Evolutionary conservation across 2,329 filamentous ascomycete genomes (phyloP).

Genomic region (Apiospora pterosperma): DNA sequence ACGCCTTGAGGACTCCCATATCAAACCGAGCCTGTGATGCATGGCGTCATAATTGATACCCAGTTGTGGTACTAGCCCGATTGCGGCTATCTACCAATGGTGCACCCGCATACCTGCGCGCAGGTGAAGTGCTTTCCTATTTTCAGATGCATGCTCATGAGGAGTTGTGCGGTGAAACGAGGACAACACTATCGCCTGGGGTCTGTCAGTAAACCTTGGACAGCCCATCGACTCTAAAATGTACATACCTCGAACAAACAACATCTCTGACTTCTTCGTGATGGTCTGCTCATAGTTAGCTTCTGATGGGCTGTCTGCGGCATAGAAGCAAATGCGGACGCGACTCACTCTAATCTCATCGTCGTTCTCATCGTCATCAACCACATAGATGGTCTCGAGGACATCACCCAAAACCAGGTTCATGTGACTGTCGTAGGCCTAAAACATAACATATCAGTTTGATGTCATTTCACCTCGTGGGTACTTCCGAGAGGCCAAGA

Average conservation of each 20-base stretch:
- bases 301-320: background rate
- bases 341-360: slow-evolving; percentile 67
- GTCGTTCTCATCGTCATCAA: slow-evolving; percentile 83
- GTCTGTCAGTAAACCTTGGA: slow-evolving; percentile 18
- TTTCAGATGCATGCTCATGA: slow-evolving; percentile 3
- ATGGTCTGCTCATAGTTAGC: slow-evolving; percentile 59
- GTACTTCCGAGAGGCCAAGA: background rate
- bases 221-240: slow-evolving; percentile 4
- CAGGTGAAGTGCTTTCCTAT: background rate
- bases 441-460: slow-evolving; percentile 7
- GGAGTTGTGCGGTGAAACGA: slow-evolving; percentile 35
- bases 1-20: background rate
- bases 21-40: background rate
- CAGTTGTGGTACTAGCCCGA: background rate
- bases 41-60: background rate
- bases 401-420: slow-evolving; percentile 95
- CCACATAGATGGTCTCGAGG: slow-evolving; percentile 92
- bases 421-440: slow-evolving; percentile 99
- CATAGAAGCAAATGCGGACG: background rate
- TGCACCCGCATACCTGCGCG: background rate
- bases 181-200: slow-evolving; percentile 67
- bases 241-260: slow-evolving; percentile 88
- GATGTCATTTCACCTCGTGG: background rate
- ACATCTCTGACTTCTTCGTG: slow-evolving; percentile 97
- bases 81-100: background rate